These are phyloP conservation scores for Mercurialis annua DNA, from an alignment of 345 rosid genomes.

Conservation along the genomic window DNA sequence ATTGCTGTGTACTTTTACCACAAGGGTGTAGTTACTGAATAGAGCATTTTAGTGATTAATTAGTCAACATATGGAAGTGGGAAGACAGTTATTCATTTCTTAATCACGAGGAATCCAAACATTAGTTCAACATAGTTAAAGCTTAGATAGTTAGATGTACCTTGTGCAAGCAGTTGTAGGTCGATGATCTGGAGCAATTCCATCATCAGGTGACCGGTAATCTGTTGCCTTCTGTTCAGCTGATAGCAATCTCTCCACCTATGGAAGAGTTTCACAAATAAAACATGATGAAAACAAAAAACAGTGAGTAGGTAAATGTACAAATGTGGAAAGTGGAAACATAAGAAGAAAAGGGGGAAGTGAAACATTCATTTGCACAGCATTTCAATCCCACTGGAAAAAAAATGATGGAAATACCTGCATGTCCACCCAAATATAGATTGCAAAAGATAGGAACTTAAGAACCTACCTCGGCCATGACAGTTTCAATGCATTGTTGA, in stretches of 20 bases:
- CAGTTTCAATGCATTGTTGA: conserved; percentile 99
- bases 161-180: conserved; percentile 95
- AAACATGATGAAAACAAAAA: conserved; percentile 7
- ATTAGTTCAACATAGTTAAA: conserved; percentile 5
- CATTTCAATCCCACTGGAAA: not conserved
- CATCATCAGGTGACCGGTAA: conserved; percentile 92
- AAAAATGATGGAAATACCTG: not conserved
- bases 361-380: not conserved
- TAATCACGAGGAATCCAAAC: not conserved
- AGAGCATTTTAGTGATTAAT: not conserved
- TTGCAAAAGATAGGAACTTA: conserved; percentile 8
- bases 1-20: not conserved
- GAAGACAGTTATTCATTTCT: not conserved
- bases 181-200: conserved; percentile 88
- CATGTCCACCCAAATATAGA: conserved; percentile 2
- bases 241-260: conserved; percentile 92
- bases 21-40: not conserved
- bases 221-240: conserved; percentile 94
- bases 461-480: conserved; percentile 90
- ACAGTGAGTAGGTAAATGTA: not conserved
- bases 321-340: conserved; percentile 3
- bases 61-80: not conserved
- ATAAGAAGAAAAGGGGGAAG: not conserved
- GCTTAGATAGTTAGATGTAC: conserved; percentile 33
- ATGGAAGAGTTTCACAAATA: conserved; percentile 19